phyloP scores from a whole-genome alignment of 352 stramenopile species.

The Globisporangium lucens region DNA sequence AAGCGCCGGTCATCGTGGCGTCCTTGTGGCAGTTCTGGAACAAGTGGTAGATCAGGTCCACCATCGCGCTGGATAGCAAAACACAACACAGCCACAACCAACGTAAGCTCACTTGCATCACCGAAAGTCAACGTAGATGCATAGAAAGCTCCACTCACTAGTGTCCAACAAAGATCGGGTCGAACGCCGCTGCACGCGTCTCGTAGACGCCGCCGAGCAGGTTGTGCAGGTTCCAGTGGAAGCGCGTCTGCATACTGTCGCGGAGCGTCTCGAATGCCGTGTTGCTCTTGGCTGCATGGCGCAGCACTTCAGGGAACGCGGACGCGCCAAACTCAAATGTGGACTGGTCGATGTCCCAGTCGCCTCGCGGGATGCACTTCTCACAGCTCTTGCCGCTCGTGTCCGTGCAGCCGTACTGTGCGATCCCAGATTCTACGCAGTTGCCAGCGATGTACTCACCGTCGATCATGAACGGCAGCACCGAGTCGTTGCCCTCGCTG shows the following conservation, averaged over 20 bases:
- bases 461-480: conserved; percentile 22
- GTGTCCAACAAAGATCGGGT: conserved; percentile 38
- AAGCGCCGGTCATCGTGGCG: conserved; percentile 28
- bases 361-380: conserved; percentile 56
- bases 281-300: conserved; percentile 30
- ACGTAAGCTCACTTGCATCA: neutral
- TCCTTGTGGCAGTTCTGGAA: conserved; percentile 55
- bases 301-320: conserved; percentile 57
- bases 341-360: conserved; percentile 60
- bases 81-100: neutral
- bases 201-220: conserved; percentile 36
- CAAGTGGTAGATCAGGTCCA: conserved; percentile 64
- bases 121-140: neutral
- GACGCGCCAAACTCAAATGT: conserved; percentile 67
- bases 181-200: conserved; percentile 31
- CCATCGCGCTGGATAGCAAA: conserved; percentile 29
- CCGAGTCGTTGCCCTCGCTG: conserved; percentile 32
- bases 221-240: conserved; percentile 43
- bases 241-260: conserved; percentile 29
- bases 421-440: conserved; percentile 53
- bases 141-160: conserved; percentile 24
- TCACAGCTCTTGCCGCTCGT: conserved; percentile 36
- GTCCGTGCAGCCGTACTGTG: conserved; percentile 39
- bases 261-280: conserved; percentile 33
- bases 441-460: conserved; percentile 40